A percentile compares a stretch with the other conserved stretches of the same genome.
phyloP scores from a whole-genome alignment of 2,329 filamentous ascomycete species.

The Cephalotrichum gorgonifer region DNA sequence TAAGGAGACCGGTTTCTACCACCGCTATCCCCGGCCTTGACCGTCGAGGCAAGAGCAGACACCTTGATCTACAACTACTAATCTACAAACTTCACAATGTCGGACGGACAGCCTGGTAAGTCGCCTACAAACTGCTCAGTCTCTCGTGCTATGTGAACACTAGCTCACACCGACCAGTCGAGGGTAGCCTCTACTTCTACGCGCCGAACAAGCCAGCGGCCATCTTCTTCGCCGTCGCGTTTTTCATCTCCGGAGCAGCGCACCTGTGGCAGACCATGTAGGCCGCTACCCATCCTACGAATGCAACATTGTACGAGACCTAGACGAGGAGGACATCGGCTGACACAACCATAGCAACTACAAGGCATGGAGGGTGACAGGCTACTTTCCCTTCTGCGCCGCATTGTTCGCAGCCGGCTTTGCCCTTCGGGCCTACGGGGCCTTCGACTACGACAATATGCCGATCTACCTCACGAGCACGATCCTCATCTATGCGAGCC shows the following conservation, averaged over 20 bases:
- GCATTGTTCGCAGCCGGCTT: slow-evolving; percentile 43
- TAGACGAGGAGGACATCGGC: neutral
- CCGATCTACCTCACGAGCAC: slow-evolving; percentile 25
- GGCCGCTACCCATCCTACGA: slow-evolving; percentile 16
- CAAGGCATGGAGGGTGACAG: slow-evolving; percentile 38
- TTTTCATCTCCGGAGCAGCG: slow-evolving; percentile 22
- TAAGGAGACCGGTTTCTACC: neutral
- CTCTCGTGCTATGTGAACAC: neutral
- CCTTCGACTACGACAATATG: slow-evolving; percentile 32
- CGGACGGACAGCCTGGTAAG: neutral
- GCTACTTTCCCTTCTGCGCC: slow-evolving; percentile 38
- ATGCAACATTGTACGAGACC: no score
- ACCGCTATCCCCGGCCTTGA: neutral
- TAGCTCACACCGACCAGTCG: slow-evolving; percentile 13
- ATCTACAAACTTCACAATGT: neutral
- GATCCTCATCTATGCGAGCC: slow-evolving; percentile 22
- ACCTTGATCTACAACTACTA: neutral
- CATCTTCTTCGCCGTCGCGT: slow-evolving; percentile 33
- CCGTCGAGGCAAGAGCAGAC: neutral
- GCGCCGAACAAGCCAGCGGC: slow-evolving; percentile 35
- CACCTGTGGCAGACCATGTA: slow-evolving; percentile 37
- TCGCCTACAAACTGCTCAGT: neutral
- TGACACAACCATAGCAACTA: slow-evolving; percentile 28
- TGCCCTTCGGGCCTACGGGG: slow-evolving; percentile 38
- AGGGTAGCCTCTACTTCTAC: slow-evolving; percentile 33